These are phyloP conservation scores for Penicillium sp. DNA, from an alignment of 2,329 filamentous ascomycete genomes.

Conservation along the genomic window DNA sequence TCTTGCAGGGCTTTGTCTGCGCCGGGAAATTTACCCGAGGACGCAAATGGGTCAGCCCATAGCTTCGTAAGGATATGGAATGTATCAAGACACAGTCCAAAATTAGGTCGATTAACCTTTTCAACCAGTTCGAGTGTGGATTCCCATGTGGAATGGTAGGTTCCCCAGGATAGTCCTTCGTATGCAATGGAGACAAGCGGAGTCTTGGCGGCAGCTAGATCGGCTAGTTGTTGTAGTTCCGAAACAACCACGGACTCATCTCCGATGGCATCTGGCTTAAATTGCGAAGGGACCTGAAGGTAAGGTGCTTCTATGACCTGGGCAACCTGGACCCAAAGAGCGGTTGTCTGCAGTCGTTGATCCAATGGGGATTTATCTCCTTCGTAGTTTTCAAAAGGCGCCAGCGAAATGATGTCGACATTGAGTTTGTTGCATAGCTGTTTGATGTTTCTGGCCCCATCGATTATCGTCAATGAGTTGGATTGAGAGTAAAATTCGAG, in stretches of 20 bases:
- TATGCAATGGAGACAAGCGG: conserved; percentile 39
- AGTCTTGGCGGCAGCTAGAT: conserved; percentile 27
- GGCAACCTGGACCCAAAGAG: conserved; percentile 37
- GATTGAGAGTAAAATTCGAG: conserved; percentile 27
- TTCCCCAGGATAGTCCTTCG: conserved; percentile 40
- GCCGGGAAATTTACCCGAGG: conserved; percentile 29
- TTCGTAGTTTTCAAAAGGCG: conserved; percentile 45
- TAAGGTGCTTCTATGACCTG: conserved; percentile 29
- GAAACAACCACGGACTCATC: conserved; percentile 32
- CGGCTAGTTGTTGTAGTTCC: conserved; percentile 37
- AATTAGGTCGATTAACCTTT: conserved; percentile 38
- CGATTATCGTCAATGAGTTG: conserved; percentile 20
- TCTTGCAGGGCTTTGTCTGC: conserved; percentile 23
- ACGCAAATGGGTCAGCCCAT: conserved; percentile 35
- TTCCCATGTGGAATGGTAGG: conserved; percentile 39
- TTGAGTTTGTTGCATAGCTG: conserved; percentile 20
- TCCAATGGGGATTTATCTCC: conserved; percentile 31
- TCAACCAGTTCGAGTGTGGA: conserved; percentile 30
- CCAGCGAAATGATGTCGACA: conserved; percentile 34
- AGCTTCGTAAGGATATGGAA: conserved; percentile 40
- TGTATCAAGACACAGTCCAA: conserved; percentile 43
- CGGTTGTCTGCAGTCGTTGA: conserved; percentile 32
- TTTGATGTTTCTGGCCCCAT: conserved; percentile 23
- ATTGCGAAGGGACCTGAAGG: conserved; percentile 40
- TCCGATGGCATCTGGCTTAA: conserved; percentile 25